phyloP scores from a whole-genome alignment of 1,284 basidiomycete species.

The Ustilago trichophora region DNA sequence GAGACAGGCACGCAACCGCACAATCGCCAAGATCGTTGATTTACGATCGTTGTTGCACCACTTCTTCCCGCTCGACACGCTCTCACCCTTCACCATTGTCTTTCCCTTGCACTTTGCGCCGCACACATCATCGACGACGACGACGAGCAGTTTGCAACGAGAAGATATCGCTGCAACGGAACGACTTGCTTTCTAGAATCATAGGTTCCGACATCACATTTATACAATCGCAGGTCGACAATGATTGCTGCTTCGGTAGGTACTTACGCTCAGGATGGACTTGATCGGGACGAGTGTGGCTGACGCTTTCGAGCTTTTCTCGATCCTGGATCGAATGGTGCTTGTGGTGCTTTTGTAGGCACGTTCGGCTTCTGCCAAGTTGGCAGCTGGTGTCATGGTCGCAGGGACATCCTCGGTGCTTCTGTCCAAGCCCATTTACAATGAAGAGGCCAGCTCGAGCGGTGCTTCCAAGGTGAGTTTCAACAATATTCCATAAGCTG shows the following conservation, averaged over 20 bases:
- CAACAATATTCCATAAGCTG: too few relatives aligned
- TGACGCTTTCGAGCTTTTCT: neutral
- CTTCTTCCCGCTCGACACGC: neutral
- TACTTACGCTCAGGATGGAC: neutral
- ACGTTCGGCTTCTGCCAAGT: constrained; percentile 23
- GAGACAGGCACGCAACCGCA: neutral
- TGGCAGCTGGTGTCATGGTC: constrained; percentile 24
- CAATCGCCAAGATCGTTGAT: neutral
- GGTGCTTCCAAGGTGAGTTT: constrained; percentile 26
- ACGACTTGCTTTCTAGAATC: too few relatives aligned
- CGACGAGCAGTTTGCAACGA: too few relatives aligned
- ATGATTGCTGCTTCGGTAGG: constrained; percentile 39
- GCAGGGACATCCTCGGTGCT: constrained; percentile 24
- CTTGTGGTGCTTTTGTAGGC: constrained; percentile 9
- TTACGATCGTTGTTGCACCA: neutral
- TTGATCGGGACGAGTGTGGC: neutral
- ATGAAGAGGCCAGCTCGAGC: constrained; percentile 27
- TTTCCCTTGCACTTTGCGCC: neutral
- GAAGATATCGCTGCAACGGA: too few relatives aligned
- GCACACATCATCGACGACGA: neutral
- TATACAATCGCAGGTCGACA: too few relatives aligned
- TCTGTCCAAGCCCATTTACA: constrained; percentile 27
- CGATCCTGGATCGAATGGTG: too few relatives aligned
- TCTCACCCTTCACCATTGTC: neutral
- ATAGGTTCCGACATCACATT: too few relatives aligned